Evolutionary conservation across 441 rosid genomes (phyloP).

Genomic region (Gossypium gossypioides): DNA sequence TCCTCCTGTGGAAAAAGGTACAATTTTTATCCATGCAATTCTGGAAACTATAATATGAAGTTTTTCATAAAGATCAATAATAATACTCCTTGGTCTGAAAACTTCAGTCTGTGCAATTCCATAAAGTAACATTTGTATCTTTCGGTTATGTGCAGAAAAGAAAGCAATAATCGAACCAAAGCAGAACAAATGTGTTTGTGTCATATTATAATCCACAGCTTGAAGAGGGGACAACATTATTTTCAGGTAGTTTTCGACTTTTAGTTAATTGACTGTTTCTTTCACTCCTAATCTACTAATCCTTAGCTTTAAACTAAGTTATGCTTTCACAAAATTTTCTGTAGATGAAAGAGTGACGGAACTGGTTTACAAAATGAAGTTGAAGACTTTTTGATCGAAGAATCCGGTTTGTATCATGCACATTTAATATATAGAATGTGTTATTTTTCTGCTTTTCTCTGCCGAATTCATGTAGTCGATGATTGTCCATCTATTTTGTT

Average conservation of each 20-base stretch:
- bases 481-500: slow-evolving; percentile 18
- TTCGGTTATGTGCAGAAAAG: slow-evolving; percentile 52
- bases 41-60: background rate
- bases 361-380: slow-evolving; percentile 23
- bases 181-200: slow-evolving; percentile 74
- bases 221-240: slow-evolving; percentile 14
- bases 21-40: background rate
- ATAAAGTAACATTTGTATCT: slow-evolving; percentile 6
- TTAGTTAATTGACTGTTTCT: slow-evolving; percentile 3
- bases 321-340: background rate
- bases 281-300: background rate
- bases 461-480: slow-evolving; percentile 14
- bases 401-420: slow-evolving; percentile 12
- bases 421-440: slow-evolving; percentile 4
- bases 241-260: slow-evolving; percentile 19
- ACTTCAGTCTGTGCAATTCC: background rate
- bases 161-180: slow-evolving; percentile 41
- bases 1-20: slow-evolving; percentile 63
- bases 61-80: background rate
- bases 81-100: background rate
- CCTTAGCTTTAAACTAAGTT: background rate
- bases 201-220: slow-evolving; percentile 47
- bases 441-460: slow-evolving; percentile 9
- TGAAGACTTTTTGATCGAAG: slow-evolving; percentile 13
- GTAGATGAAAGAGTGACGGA: slow-evolving; percentile 15